Evolutionary conservation across 768 basidiomycete genomes (phyloP), one percentile per base, ranked within the genome.

Genomic region (Xanthoconium purpureum): DNA sequence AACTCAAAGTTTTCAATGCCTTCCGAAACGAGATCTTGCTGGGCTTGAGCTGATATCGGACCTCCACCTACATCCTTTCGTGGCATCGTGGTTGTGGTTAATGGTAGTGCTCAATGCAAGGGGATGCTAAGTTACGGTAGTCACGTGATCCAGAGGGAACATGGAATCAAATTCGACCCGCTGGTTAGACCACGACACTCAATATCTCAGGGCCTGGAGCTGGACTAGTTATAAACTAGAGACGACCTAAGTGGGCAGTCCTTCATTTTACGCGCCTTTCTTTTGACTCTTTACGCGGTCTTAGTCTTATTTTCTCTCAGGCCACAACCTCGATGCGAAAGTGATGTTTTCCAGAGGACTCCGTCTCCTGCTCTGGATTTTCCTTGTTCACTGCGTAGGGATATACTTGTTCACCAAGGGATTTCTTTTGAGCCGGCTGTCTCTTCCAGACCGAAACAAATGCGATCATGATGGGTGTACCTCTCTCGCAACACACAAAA

Each of bases 371-470:
- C 55, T 82, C 50, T 87, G 84, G 81, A 73, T 94, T 24, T 77
- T 79, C 55, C 71, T 84, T 46, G 69, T 90, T 29, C 94, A 98
- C 63, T 63, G 86, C 44, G 78, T 84, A 29, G 93, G 89, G 14
- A 84, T 98, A 29, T 91, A 89, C 70, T 83, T 96, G 52, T 98
- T 97, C 74, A 91, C 90, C 0, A 80, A 86, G 24, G 97, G 97
- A 10, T 99, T 98, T 71, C 85, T 99, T 30, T 80, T 98, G 52
- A 89, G 87, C 29, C 84, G 96, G 18, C 47, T 73, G 9, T 65
- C 71, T 47, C 70, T 71, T 39, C 64, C 63, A 42, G 55, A 71
- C 56, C 58, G 60, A 50, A 59, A 50, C 18, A 20, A 79, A 93
- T 52, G 88, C 83, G 12, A 80, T 88, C n/a, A 80, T 78, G 10